Evolutionary conservation across 331 rosid genomes (phyloP).

Genomic region (Acacia pycnantha): DNA sequence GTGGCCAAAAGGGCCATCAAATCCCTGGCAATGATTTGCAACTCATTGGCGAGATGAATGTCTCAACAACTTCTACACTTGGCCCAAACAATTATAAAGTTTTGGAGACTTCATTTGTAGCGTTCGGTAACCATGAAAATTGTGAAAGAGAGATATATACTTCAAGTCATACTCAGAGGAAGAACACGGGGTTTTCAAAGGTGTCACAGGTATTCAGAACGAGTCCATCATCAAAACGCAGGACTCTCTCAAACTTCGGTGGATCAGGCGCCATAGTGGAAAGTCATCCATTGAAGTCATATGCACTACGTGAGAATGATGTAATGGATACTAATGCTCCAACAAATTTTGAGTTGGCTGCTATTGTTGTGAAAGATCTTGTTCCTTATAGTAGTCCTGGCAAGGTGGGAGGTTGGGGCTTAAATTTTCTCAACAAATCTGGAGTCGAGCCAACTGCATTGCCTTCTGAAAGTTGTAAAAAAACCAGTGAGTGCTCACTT

Average conservation of each 20-base stretch:
- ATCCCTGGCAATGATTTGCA: slow-evolving; percentile 38
- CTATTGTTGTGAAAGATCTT: slow-evolving; percentile 74
- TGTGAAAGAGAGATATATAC: slow-evolving; percentile 44
- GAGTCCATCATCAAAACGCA: slow-evolving; percentile 53
- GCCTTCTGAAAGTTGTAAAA: slow-evolving; percentile 46
- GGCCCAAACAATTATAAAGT: slow-evolving; percentile 53
- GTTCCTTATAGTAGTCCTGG: slow-evolving; percentile 39
- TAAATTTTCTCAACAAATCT: slow-evolving; percentile 76
- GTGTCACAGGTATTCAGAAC: slow-evolving; percentile 63
- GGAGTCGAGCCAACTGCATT: slow-evolving; percentile 39
- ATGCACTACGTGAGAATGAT: slow-evolving; percentile 29
- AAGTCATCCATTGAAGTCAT: slow-evolving; percentile 53
- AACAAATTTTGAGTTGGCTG: slow-evolving; percentile 81
- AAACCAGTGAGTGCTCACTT: slow-evolving; percentile 52
- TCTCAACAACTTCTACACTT: slow-evolving; percentile 60
- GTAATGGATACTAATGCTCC: slow-evolving; percentile 48
- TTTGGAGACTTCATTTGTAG: slow-evolving; percentile 69
- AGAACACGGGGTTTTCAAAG: slow-evolving; percentile 69
- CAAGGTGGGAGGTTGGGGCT: slow-evolving; percentile 91
- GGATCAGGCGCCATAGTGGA: slow-evolving; percentile 37
- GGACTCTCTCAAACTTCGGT: slow-evolving; percentile 49
- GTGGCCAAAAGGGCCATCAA: slow-evolving; percentile 49
- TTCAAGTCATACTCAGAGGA: slow-evolving; percentile 47
- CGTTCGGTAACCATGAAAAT: slow-evolving; percentile 55
- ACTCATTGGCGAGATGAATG: slow-evolving; percentile 83